A percentile compares a stretch with the other conserved stretches of the same genome.
phyloP scores from a whole-genome alignment of 352 stramenopile genomes.

The Phytophthora cajani region DNA sequence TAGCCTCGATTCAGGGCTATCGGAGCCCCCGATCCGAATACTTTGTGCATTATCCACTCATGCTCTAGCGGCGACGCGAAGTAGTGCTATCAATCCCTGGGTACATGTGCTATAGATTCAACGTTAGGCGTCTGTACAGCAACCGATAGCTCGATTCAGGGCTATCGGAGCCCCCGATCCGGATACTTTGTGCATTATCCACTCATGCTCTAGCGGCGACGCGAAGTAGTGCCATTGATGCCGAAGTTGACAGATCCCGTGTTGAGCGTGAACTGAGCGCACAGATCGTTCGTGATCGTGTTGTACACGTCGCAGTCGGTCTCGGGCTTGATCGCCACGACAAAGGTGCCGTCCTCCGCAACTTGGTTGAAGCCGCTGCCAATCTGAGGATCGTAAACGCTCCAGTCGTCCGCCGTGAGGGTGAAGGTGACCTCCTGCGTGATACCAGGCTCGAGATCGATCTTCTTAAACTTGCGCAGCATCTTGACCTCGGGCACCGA shows the following conservation, averaged over 20 bases:
- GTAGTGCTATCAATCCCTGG: constrained; percentile 33
- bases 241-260: constrained; percentile 38
- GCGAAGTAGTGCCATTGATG: constrained; percentile 32
- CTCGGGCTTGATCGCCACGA: constrained; percentile 72
- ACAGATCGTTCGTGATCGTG: constrained; percentile 45
- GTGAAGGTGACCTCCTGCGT: constrained; percentile 49
- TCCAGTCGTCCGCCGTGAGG: constrained; percentile 64
- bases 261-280: constrained; percentile 51
- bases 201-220: constrained; percentile 13
- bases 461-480: constrained; percentile 83
- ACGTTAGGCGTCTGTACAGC: not conserved
- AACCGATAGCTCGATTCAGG: not conserved
- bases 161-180: not conserved
- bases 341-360: constrained; percentile 72
- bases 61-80: constrained; percentile 17
- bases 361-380: constrained; percentile 63
- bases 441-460: constrained; percentile 56
- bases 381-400: constrained; percentile 68
- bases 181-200: not conserved
- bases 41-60: not conserved
- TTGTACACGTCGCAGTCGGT: constrained; percentile 80
- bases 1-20: too few species aligned
- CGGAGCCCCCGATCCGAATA: not conserved
- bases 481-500: constrained; percentile 83
- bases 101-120: too few species aligned